Evolutionary conservation across 495 filamentous ascomycete genomes (phyloP).

Genomic region (Penicillium arizonense): DNA sequence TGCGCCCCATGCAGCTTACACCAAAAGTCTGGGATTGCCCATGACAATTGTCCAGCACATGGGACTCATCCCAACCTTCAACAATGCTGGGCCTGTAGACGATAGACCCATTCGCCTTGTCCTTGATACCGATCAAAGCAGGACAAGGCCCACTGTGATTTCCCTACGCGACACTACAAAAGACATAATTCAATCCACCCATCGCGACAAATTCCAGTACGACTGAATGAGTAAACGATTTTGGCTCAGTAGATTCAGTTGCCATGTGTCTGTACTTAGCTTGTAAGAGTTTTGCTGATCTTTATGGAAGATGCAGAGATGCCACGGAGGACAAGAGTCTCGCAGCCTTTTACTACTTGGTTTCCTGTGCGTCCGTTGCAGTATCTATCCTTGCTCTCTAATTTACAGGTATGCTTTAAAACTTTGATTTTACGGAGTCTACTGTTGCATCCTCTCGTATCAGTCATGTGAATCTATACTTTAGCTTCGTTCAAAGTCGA

Average conservation of each 20-base stretch:
- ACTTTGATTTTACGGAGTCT: no score
- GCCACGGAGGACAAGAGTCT: no score
- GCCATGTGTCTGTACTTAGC: no score
- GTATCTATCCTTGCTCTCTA: no score
- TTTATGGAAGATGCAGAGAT: no score
- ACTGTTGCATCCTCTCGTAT: no score
- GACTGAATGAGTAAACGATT: not conserved
- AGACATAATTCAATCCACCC: slow-evolving; percentile 13
- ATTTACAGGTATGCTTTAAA: no score
- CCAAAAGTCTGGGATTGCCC: slow-evolving; percentile 1
- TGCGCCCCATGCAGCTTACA: not conserved
- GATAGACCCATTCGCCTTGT: slow-evolving; percentile 15
- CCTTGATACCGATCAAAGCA: not conserved
- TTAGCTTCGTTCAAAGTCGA: no score
- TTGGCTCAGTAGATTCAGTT: not conserved
- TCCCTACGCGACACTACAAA: slow-evolving; percentile 26
- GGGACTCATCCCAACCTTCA: slow-evolving; percentile 28
- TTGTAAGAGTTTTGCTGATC: no score
- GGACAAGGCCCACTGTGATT: slow-evolving; percentile 8
- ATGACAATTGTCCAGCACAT: slow-evolving; percentile 12
- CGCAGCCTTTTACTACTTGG: no score
- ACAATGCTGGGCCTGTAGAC: slow-evolving; percentile 29
- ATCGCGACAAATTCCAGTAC: slow-evolving; percentile 20
- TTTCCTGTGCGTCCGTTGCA: no score
- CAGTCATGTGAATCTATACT: no score